Base-by-base conservation (phyloP, 23 red algal genomes). In the Agarophyton chilense region DNA sequence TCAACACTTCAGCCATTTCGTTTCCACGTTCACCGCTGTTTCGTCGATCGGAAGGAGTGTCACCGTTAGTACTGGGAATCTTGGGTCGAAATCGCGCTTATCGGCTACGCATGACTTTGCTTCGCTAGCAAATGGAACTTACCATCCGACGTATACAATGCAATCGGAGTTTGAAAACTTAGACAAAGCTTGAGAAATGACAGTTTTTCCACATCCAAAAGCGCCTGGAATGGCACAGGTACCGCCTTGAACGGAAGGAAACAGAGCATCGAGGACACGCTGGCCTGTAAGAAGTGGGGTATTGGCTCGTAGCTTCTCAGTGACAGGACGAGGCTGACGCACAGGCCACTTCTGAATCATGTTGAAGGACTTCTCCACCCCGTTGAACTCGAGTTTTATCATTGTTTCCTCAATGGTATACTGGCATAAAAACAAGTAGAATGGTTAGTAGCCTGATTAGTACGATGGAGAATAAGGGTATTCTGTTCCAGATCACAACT, bases 341-440 rank as follows among this genome's bases (percentile, higher is more conserved):
- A 99, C 97, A 16, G 97, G 97, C 97, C 97, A 99, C 21, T 89
- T 91, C 60, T 99, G 97, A 55, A 95, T 83, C 97, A 99, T 99
- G 18, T 84, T 63, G 52, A 89, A 91, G 55, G 79, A 52, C 66
- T 83, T 93, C 38, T 80, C 80, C 11, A 56, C 87, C 50, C 97
- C 97, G 62, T 96, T 63, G 56, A 94, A 95, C 67, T 91, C 86
- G 18, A 94, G 71, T 21, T 99, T 92, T 24, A 99, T 68, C 52
- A 99, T 81, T 26, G 54, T 61, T 72, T 99, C 97, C 31, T 95
- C 93, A 73, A 99, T 93, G 70, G 89, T 96, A 45, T 99, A 99
- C 77, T 94, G 64, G 17, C 19, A 39, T 45, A 38, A 36, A 41
- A 35, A 53, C 17, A 51, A 32, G 49, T 7, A 35, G 43, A 35